These are phyloP conservation scores for barrel medic (Medicago truncatula) DNA, from an alignment of 306 rosid species.

Conservation along the genomic window MtrunA17r5.0-ANR NC_053046.1:36730001-36730500, in stretches of 20 bases:
- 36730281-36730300: conserved; percentile 27
- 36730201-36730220: conserved; percentile 15
- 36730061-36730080: conserved; percentile 27
- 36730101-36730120: not conserved
- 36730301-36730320: conserved; percentile 5
- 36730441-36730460: too few relatives aligned
- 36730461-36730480: too few relatives aligned
- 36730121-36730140: not conserved
- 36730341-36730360: conserved; percentile 31
- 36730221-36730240: conserved; percentile 6
- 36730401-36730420: not conserved
- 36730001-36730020: conserved; percentile 4
- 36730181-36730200: conserved; percentile 22
- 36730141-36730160: conserved; percentile 1
- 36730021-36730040: conserved; percentile 2
- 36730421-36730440: too few relatives aligned
- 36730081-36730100: conserved; percentile 16
- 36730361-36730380: conserved; percentile 20
- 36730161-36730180: not conserved
- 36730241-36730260: conserved; percentile 24
- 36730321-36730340: conserved; percentile 20
- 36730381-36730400: not conserved
- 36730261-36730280: conserved; percentile 7
- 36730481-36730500: too few relatives aligned
- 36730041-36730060: conserved; percentile 18